Base-by-base conservation (phyloP, 768 basidiomycete genomes). In the Psilocybe sp. region DNA sequence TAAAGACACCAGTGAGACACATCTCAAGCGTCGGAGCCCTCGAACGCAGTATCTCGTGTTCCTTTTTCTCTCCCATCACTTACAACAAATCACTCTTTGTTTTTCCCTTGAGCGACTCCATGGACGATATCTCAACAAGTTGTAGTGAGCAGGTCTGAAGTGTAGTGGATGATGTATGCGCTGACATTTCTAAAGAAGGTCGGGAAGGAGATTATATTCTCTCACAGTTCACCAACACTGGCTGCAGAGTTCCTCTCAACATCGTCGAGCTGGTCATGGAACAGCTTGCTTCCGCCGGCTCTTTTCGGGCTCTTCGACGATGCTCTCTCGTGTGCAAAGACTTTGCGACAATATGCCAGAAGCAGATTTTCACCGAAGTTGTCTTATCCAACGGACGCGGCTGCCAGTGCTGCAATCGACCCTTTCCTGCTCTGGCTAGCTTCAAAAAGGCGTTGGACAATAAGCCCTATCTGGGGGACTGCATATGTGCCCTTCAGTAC, bases 321-420 rank as follows among this genome's bases (percentile, higher is more conserved):
- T 54, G 52, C 41, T 47, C 55, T 14, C 47, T 51, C 0, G 51
- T 46, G 3, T 56, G 53, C 43, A 42, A 19, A 18, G 44, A 42
- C 28, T 50, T 60, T 33, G 31, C 23, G 9, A 20, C 20, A 3
- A 44, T 56, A 10, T 54, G 55, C 39, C 47, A 51, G 31, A 51
- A 49, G 47, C 51, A 56, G 41, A 41, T 60, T 18, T 60, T 60
- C 40, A 23, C 35, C n/a, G 36, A 19, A 5, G 47, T 60, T 9
- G 38, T 32, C 9, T 51, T 60, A 12, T 50, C 49, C 10, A 48
- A 56, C 28, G 31, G 28, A 23, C 15, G 16, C 10, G 28, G 16
- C n/a, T n/a, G n/a, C n/a, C 32, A 5, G 19, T 33, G 34, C 33
- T 23, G 42, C 5, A 43, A 14, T 32, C 42, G 23, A 18, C 20